Percentiles rank a stretch among this genome's conserved stretches.
Evolutionary conservation across 495 filamentous ascomycete species (phyloP).

Genomic region (Trichoderma gamsii): DNA sequence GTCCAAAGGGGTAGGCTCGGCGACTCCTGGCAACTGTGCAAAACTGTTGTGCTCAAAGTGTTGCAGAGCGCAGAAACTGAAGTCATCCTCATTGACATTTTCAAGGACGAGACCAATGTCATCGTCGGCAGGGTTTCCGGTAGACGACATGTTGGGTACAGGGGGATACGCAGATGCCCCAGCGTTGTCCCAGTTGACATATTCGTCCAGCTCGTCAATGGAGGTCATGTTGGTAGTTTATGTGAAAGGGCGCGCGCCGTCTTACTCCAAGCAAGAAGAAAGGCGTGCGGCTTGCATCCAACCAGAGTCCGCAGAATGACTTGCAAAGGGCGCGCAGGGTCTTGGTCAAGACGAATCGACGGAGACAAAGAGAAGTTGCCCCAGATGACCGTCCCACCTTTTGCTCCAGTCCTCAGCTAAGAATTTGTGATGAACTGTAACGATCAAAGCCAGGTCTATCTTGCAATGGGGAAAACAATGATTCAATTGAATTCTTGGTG

Average conservation of each 20-base stretch:
- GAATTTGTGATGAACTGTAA: background rate
- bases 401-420: background rate
- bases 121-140: conserved; percentile 19
- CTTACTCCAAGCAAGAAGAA: background rate
- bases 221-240: conserved; percentile 28
- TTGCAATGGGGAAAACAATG: background rate
- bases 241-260: conserved; percentile 14
- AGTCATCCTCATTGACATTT: conserved; percentile 42
- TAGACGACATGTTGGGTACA: conserved; percentile 1
- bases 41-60: conserved; percentile 34
- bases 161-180: conserved; percentile 16
- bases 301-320: conserved; percentile 6
- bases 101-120: conserved; percentile 31
- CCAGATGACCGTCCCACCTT: conserved; percentile 10
- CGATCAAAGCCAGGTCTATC: background rate
- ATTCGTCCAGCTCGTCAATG: conserved; percentile 36
- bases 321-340: conserved; percentile 7
- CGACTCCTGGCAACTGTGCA: conserved; percentile 17
- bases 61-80: conserved; percentile 45
- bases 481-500: background rate
- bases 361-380: background rate
- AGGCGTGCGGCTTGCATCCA: conserved; percentile 1
- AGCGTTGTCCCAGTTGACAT: conserved; percentile 44
- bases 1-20: conserved; percentile 20
- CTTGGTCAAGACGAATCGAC: background rate